Conservation (phyloP, 305 asterid species). For the Rubia tinctorum region DNA sequence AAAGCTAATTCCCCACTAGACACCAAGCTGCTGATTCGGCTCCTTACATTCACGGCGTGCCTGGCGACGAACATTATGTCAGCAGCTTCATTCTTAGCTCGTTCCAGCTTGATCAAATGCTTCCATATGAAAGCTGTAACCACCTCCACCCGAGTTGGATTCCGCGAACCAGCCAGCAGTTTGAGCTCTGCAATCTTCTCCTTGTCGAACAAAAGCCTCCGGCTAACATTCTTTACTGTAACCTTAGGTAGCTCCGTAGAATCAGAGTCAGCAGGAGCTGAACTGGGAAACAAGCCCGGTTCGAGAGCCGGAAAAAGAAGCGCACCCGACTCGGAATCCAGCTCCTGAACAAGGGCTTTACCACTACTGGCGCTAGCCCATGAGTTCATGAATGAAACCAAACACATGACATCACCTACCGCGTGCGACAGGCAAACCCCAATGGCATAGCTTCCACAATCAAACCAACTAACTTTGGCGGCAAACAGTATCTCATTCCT, state of each 20-base stretch:
- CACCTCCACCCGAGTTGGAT: constrained; percentile 34
- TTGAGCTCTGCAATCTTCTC: constrained; percentile 24
- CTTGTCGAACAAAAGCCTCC: constrained; percentile 22
- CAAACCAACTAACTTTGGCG: constrained; percentile 27
- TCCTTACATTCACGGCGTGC: constrained; percentile 26
- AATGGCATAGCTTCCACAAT: constrained; percentile 32
- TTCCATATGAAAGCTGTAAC: constrained; percentile 37
- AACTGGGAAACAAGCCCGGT: no score
- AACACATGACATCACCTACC: constrained; percentile 35
- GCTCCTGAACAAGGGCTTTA: not conserved
- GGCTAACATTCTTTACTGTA: constrained; percentile 14
- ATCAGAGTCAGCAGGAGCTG: not conserved
- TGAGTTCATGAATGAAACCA: constrained; percentile 31
- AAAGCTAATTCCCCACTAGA: constrained; percentile 15
- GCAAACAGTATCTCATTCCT: constrained; percentile 13
- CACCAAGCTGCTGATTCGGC: constrained; percentile 16
- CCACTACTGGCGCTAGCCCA: constrained; percentile 30
- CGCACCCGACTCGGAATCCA: constrained; percentile 7
- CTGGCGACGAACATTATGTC: constrained; percentile 17
- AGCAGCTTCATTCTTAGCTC: not conserved
- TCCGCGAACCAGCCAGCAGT: constrained; percentile 9
- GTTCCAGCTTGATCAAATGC: constrained; percentile 14
- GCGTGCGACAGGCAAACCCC: constrained; percentile 33
- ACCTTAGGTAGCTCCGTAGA: not conserved
- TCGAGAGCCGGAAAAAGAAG: no score